Base-by-base conservation (phyloP, 2,329 filamentous ascomycete genomes). In the Akanthomyces muscarius region DNA sequence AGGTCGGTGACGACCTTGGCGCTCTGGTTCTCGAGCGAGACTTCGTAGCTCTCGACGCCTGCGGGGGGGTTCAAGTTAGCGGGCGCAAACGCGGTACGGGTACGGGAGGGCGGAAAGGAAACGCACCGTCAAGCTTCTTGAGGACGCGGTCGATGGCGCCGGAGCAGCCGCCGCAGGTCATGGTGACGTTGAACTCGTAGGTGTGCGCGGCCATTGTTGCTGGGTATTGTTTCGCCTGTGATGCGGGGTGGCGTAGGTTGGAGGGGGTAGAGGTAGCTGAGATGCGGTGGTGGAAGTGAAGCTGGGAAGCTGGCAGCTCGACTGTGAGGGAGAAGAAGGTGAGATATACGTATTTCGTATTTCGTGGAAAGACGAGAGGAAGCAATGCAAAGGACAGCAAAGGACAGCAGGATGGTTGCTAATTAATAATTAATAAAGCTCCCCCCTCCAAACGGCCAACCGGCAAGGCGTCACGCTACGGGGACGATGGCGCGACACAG, bases 101-200 rank as follows among this genome's bases (percentile, higher is more conserved):
- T 16, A 13, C 25, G n/a, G 18, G 28, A 36, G 3, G 5, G 18
- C 11, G 18, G 5, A 3, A 5, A 6, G 8, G 8, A 18, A 52
- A 77, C 85, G 68, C 74, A 96, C 93, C 92, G 23, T 96, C 89
- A 2, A 96, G 87, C 81, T 92, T 97, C 81, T 91, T 94, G 68
- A 99, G 86, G 52, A 97, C 92, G 59, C 92, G 86, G 78, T 96
- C 90, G 51, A 99, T 84, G 69, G 95, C 95, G 72, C 93, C 92
- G 52, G 93, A 97, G 88, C 95, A 99, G 76, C 95, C 95, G 74
- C 91, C 87, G 81, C 95, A 99, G 83, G 83, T 90, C 95, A 99
- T 99, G 78, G 81, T 83, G 76, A 98, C 86, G 78, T 93, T 88
- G 83, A 98, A 98, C 77, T 95, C 91, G 89, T 98, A 98, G 69